phyloP scores from a whole-genome alignment of 208 protist species.

The Crithidia fasciculata region DNA sequence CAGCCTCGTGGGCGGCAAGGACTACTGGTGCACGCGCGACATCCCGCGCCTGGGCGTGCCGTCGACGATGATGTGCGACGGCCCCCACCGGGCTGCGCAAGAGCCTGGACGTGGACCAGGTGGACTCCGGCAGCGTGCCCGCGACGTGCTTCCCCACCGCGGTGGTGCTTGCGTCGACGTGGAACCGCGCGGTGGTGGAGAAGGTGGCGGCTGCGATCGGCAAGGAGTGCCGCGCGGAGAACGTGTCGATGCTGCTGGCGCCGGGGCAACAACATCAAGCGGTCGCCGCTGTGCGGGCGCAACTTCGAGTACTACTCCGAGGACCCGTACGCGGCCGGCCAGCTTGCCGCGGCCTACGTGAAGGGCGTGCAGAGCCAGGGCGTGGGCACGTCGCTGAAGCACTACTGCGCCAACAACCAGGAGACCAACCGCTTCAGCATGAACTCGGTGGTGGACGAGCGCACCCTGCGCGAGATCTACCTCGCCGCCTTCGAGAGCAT shows the following conservation, averaged over 20 bases:
- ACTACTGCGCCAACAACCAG: constrained; percentile 59
- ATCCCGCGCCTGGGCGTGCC: too few relatives aligned
- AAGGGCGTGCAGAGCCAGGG: constrained; percentile 39
- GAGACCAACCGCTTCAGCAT: constrained; percentile 26
- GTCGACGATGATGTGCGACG: too few relatives aligned
- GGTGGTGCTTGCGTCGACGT: constrained; percentile 27
- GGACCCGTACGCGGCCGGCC: constrained; percentile 34
- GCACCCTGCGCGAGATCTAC: constrained; percentile 57
- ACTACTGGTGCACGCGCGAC: too few relatives aligned
- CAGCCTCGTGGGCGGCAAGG: too few relatives aligned
- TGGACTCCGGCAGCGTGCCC: not conserved
- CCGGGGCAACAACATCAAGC: constrained; percentile 35
- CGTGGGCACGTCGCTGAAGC: constrained; percentile 43
- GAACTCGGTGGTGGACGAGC: constrained; percentile 35
- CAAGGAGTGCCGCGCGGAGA: constrained; percentile 21
- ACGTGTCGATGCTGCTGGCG: constrained; percentile 19
- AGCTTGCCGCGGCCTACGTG: constrained; percentile 21
- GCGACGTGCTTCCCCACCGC: constrained; percentile 32
- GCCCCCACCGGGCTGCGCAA: too few relatives aligned
- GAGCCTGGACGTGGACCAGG: too few relatives aligned
- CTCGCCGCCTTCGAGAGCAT: constrained; percentile 41
- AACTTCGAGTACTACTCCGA: constrained; percentile 65
- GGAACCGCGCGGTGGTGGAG: constrained; percentile 21
- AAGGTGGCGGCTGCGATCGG: constrained; percentile 10
- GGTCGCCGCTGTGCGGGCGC: constrained; percentile 40